Base-by-base conservation (phyloP, 2,329 filamentous ascomycete genomes). In the Arthrobotrys pseudoclavata region DNA sequence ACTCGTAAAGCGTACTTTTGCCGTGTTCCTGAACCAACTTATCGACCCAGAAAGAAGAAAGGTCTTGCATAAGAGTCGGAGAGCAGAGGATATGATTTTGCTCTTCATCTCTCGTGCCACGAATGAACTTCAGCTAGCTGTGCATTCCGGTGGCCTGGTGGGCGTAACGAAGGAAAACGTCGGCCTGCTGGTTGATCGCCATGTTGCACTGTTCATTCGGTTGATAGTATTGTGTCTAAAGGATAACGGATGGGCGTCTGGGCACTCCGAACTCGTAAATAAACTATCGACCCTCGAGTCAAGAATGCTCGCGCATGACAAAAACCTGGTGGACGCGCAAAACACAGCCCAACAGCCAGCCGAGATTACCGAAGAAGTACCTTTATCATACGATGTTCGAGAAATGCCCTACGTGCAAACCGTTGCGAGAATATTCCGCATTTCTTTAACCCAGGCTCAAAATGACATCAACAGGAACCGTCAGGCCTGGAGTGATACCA, bases 21-120 rank as follows among this genome's bases (percentile, higher is more conserved):
- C 93, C 69, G 92, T 93, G 80, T 97, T 97, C 79, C 91, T 97
- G 83, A 97, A 95, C 75, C 92, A 93, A 70, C 92, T 99, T 83
- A 97, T 95, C 81, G 93, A 96, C 79, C 90, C 91, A 79, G 90
- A 89, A 53, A 97, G 97, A 82, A 91, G 93, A 80, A 96, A 94
- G 85, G 91, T 90, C 75, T 93, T 97, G 86, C 94, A 97, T 82
- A 97, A 97, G 85, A 95, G 97, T 84, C 89, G 95, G 79, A 91
- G 95, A 82, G 91, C 97, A 22, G 96, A 99, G 84, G 94, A 97
- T 79, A 86, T 98, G 63, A 90, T 99, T 63, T 87, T 99, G 80
- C 97, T 98, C 79, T 98, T 99, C 86, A 98, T 96, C 85, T 96
- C 94, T 0, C 92, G 93, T 79, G 94, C 96, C 5, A 97, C 93